phyloP scores from a whole-genome alignment of 2,329 filamentous ascomycete species.

The Ophiostoma piceae region DNA sequence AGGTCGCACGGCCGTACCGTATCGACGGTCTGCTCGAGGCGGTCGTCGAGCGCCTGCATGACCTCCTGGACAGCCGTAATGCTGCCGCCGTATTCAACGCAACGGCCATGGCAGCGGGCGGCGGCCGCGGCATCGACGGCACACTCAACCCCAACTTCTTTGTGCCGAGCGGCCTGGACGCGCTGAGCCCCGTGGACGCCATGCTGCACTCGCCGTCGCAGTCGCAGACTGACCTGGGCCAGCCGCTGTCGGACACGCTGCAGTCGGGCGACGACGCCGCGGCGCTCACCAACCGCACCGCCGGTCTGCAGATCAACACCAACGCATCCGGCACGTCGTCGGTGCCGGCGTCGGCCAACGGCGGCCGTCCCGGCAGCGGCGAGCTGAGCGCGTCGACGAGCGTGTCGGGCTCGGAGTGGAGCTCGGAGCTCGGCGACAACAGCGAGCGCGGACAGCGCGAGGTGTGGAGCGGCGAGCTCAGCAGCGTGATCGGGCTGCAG shows the following conservation, averaged over 20 bases:
- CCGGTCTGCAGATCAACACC: constrained; percentile 48
- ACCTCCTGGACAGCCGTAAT: constrained; percentile 84
- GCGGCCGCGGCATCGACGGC: constrained; percentile 74
- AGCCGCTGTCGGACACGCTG: neutral
- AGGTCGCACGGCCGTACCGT: constrained; percentile 88
- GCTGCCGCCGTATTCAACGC: constrained; percentile 97
- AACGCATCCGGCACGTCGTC: constrained; percentile 34
- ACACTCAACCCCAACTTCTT: constrained; percentile 59
- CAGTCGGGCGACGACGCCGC: constrained; percentile 30
- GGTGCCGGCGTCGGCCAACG: constrained; percentile 31
- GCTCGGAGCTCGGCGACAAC: constrained; percentile 49
- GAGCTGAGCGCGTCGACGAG: constrained; percentile 49
- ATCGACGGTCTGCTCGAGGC: constrained; percentile 89
- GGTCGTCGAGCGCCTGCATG: constrained; percentile 83
- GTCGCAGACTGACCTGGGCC: constrained; percentile 10
- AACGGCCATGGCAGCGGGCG: constrained; percentile 93
- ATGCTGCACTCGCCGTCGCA: constrained; percentile 21
- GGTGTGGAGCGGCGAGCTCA: constrained; percentile 75
- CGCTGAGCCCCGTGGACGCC: constrained; percentile 31
- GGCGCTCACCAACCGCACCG: constrained; percentile 35
- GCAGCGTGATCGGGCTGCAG: constrained; percentile 89
- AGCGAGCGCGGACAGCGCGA: constrained; percentile 51
- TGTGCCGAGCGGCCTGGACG: constrained; percentile 46
- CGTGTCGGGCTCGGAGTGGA: constrained; percentile 52
- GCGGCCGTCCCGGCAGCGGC: constrained; percentile 40